Evolutionary conservation across 768 basidiomycete species (phyloP), one percentile per base, ranked within the genome.

Genomic region (Tubosaeta sp.): DNA sequence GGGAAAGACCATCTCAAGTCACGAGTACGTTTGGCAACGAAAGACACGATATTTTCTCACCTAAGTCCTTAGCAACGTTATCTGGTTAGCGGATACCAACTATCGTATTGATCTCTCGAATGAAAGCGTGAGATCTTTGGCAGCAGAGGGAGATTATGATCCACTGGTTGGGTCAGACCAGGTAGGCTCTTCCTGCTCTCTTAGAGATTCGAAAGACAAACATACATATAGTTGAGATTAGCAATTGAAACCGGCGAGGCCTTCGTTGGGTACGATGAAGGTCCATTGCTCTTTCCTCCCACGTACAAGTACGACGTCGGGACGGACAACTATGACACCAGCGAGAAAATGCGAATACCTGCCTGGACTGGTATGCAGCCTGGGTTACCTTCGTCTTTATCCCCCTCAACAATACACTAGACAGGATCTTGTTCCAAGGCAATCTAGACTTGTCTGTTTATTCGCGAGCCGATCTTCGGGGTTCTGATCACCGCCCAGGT

Each of bases 401-500:
- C 19, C 26, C 22, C 5, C 55, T 54, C 51, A 67, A 41, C 46
- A 44, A 32, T 16, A 7, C 49, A 35, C n/a, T 62, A 93, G 97
- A 99, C 74, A 90, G 97, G n/a, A 83, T 99, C 8, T 66, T 99
- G 52, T 95, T 86, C 72, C 82, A 81, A 55, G 95, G 95, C 10
- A 73, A 75, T 32, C 75, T 97, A 25, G 85, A 92, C 55, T 75
- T 94, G 43, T 74, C 80, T 0, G 78, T 83, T 9, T 99, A 99
- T 68, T 84, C 85, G 17, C 77, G 93, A 53, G 87, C 91, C 7
- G 91, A 95, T 59, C 71, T 99, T 51, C 77, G 76, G 62, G 83
- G 88, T n/a, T 99, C 97, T 6, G 97, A 99, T 72, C 97, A 99
- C 66, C 85, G 88, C 64, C 97, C 97, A 66, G 91, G 92, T 86